Base-by-base conservation (phyloP, 345 rosid genomes). In the Erysimum cheiranthoides region DNA sequence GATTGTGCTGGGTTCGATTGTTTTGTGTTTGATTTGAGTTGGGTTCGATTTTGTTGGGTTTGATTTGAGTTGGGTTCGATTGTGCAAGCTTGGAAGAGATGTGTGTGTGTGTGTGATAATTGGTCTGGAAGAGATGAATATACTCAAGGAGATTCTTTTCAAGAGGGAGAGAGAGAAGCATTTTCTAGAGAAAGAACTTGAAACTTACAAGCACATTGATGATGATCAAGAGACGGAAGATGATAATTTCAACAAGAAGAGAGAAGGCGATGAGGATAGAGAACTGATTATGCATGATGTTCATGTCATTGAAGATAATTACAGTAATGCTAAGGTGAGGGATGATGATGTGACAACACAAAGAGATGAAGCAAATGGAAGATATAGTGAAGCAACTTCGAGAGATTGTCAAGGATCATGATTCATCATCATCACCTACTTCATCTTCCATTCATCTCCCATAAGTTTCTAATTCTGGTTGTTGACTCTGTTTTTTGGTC, bases 91-190 rank as follows among this genome's bases (percentile, higher is more conserved):
- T n/a, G n/a, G n/a, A n/a, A n/a, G n/a, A n/a, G n/a, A n/a, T n/a
- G n/a, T n/a, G n/a, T n/a, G n/a, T n/a, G n/a, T n/a, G n/a, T n/a
- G n/a, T n/a, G n/a, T n/a, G n/a, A n/a, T n/a, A n/a, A n/a, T n/a
- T n/a, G n/a, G n/a, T n/a, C n/a, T n/a, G 73, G 97, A 90, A 75
- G 98, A 94, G 82, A 90, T 89, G 93, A 80, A 74, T 74, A 73
- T 94, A 78, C 85, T 94, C 64, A 89, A 94, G 81, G 98, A 94
- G 83, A 90, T 90, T 53, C 81, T 94, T 39, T 70, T 90, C 6
- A 83, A 82, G 78, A 86, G 87, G 75, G 97, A 94, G 53, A 86
- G 62, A 82, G 98, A 92, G 73, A 90, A 85, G 53, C 90, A 84
- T 81, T 84, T 85, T 82, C 74, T 92, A 66, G 96, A 89, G 84